Conservation (phyloP, 2,329 filamentous ascomycete genomes). For the Xylaria polymorpha region DNA sequence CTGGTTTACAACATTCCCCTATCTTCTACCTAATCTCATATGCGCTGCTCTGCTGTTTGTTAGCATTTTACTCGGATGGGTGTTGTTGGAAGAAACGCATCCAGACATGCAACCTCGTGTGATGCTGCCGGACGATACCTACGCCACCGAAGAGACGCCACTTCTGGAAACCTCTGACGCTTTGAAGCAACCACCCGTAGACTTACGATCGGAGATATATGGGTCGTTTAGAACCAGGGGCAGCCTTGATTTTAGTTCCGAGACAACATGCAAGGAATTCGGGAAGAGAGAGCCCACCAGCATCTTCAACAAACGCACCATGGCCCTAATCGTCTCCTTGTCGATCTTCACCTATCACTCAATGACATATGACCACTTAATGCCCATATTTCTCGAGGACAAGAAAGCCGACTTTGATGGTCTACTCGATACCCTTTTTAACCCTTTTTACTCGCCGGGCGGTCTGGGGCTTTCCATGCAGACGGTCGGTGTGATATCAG, state of each 20-base stretch:
- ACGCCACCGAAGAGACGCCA: conserved; percentile 74
- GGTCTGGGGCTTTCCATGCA: conserved; percentile 72
- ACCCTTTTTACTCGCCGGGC: conserved; percentile 67
- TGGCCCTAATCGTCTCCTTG: conserved; percentile 82
- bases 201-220: conserved; percentile 82
- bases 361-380: conserved; percentile 92
- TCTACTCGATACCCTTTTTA: conserved; percentile 49
- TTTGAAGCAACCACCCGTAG: conserved; percentile 76
- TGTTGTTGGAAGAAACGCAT: conserved; percentile 89
- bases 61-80: conserved; percentile 82
- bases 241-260: conserved; percentile 62
- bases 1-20: conserved; percentile 83
- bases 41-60: conserved; percentile 80
- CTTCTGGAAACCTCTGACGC: conserved; percentile 80
- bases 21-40: conserved; percentile 88
- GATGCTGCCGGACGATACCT: conserved; percentile 60
- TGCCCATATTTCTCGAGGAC: conserved; percentile 94
- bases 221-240: conserved; percentile 70
- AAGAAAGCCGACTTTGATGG: conserved; percentile 61
- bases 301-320: conserved; percentile 70
- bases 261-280: conserved; percentile 43
- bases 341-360: conserved; percentile 94
- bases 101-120: conserved; percentile 77
- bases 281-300: conserved; percentile 54
- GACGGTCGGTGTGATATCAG: conserved; percentile 70